These are phyloP conservation scores for Eucalyptus victrix DNA, from an alignment of 345 rosid genomes.

Conservation along the genomic window DNA sequence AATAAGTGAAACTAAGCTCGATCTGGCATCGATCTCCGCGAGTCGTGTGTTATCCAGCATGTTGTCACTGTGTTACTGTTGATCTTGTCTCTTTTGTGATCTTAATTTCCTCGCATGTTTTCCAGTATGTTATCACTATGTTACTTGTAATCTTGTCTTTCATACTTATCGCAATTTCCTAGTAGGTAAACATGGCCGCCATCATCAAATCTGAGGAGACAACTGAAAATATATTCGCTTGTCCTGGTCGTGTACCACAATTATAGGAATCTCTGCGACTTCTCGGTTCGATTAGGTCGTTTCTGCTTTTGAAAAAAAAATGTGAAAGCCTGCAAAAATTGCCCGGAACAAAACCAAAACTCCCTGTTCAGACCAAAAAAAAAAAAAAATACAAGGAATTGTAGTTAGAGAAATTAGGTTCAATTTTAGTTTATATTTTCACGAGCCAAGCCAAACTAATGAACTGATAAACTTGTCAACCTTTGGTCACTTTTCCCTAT, in stretches of 20 bases:
- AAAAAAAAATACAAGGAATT: too few species aligned
- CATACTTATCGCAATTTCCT: background rate
- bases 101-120: background rate
- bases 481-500: background rate
- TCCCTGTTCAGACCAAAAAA: too few species aligned
- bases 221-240: background rate
- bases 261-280: background rate
- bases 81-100: background rate
- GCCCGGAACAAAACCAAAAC: background rate
- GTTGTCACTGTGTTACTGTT: background rate
- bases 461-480: background rate
- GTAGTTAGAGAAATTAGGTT: background rate
- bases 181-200: background rate
- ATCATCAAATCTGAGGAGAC: background rate
- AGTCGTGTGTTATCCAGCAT: background rate
- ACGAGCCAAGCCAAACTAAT: background rate
- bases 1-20: background rate
- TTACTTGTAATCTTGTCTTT: background rate
- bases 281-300: background rate
- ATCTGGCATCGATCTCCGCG: background rate
- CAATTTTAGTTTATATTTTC: background rate
- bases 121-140: background rate
- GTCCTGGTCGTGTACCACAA: background rate
- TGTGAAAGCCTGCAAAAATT: background rate
- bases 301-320: background rate